A percentile compares a stretch with the other conserved stretches of the same genome.
Evolutionary conservation across 2,329 filamentous ascomycete species (phyloP).

Genomic region (Beauveria caledonica): DNA sequence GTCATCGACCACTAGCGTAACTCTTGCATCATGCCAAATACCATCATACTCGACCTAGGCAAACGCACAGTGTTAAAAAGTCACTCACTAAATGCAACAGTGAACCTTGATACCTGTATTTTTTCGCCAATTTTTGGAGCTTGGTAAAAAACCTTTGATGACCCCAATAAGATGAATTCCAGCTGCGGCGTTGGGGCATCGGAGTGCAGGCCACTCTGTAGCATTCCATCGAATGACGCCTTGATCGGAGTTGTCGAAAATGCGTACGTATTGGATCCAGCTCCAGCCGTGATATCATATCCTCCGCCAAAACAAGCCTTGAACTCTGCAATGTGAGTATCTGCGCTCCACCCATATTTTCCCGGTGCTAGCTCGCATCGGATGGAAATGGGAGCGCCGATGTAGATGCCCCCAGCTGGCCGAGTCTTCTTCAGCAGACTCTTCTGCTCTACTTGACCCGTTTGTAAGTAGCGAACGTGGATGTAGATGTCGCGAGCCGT

Average conservation of each 20-base stretch:
- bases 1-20: conserved; percentile 11
- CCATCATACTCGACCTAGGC: conserved; percentile 8
- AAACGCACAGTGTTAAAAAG: background rate
- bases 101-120: too few relatives aligned
- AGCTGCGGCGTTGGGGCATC: too few relatives aligned
- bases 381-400: background rate
- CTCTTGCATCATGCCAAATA: conserved; percentile 12
- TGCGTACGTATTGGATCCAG: background rate
- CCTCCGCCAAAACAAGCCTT: background rate
- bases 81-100: background rate
- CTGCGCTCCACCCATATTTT: conserved; percentile 10
- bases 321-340: conserved; percentile 12
- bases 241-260: background rate
- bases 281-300: background rate
- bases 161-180: background rate
- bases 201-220: background rate
- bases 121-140: background rate
- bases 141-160: background rate
- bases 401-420: background rate
- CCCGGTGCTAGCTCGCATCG: conserved; percentile 9
- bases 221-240: background rate
- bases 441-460: conserved; percentile 10
- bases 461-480: conserved; percentile 11
- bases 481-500: conserved; percentile 10
- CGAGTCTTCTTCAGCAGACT: background rate